Base-by-base conservation (phyloP, 768 basidiomycete genomes). In the Boletus tomentosulus region DNA sequence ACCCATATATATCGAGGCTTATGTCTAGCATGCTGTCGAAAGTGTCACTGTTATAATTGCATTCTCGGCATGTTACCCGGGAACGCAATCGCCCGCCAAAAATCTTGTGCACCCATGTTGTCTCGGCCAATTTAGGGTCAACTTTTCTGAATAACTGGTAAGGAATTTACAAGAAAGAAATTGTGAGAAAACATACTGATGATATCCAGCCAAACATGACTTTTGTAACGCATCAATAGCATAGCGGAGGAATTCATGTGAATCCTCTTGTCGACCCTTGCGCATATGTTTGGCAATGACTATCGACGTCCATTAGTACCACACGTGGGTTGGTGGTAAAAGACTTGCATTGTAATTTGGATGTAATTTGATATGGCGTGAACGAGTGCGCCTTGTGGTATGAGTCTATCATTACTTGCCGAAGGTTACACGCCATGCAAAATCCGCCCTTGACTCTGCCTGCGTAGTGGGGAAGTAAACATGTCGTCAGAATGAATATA, bases 161-260 rank as follows among this genome's bases (percentile, higher is more conserved):
- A 69, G 48, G 15, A n/a, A 38, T n/a, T 9, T 31, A 30, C 9
- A 39, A 27, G 12, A n/a, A 41, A 46, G 9, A 37, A 37, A 30
- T 25, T 19, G 13, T 28, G 44, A 45, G 48, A 31, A 38, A 42
- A 74, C 89, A 57, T 62, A 92, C 92, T 83, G 78, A 58, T 86
- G 76, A 50, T 81, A 70, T 16, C 86, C 89, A 45, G 81, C 80
- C 53, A 95, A 74, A 66, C 87, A 90, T 7, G 88, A 81, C 63
- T 85, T 89, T 70, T 98, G 97, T 49, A 98, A 71, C 27, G 86
- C 88, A 63, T 99, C 97, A 30, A 98, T 85, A 19, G 87, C 85
- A 70, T 95, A 97, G 31, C 97, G 86, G 46, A 99, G 83, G 66
- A 98, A 98, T 71, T 99, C 97, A 66, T 99, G 97, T 9, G 97